Evolutionary conservation across 208 protist genomes (phyloP).

Genomic region (Trypanosomatidae sp.): DNA sequence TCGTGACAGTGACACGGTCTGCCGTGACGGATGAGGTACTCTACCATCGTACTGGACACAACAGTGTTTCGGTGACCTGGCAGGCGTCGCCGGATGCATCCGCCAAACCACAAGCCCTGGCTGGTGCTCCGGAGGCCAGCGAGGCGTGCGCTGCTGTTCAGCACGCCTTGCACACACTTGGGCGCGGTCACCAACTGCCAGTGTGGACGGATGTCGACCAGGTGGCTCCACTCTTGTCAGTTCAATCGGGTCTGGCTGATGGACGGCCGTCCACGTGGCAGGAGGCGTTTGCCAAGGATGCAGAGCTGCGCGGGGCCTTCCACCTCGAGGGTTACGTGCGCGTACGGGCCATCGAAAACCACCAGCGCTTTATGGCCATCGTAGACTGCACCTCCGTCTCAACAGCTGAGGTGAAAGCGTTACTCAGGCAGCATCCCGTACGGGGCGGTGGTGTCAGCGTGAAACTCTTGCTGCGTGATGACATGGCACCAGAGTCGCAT

Average conservation of each 20-base stretch:
- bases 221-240: slow-evolving; percentile 43
- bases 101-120: not conserved
- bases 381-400: slow-evolving; percentile 49
- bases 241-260: not conserved
- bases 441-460: not conserved
- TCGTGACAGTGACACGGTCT: slow-evolving; percentile 61
- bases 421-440: slow-evolving; percentile 17
- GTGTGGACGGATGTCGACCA: slow-evolving; percentile 54
- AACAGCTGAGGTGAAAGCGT: slow-evolving; percentile 9
- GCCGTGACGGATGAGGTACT: slow-evolving; percentile 43
- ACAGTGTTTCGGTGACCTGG: slow-evolving; percentile 30
- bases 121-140: not conserved
- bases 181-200: slow-evolving; percentile 51
- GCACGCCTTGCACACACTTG: slow-evolving; percentile 48
- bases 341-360: slow-evolving; percentile 29
- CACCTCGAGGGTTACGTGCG: slow-evolving; percentile 38
- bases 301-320: slow-evolving; percentile 30
- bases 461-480: slow-evolving; percentile 8
- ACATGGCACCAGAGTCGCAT: not conserved
- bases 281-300: slow-evolving; percentile 6
- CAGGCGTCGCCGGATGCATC: not conserved
- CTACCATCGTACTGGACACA: slow-evolving; percentile 33
- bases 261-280: slow-evolving; percentile 20
- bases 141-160: slow-evolving; percentile 14
- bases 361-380: slow-evolving; percentile 15